phyloP scores from a whole-genome alignment of 2,329 filamentous ascomycete species.

The Phyllosticta paracitricarpa region DNA sequence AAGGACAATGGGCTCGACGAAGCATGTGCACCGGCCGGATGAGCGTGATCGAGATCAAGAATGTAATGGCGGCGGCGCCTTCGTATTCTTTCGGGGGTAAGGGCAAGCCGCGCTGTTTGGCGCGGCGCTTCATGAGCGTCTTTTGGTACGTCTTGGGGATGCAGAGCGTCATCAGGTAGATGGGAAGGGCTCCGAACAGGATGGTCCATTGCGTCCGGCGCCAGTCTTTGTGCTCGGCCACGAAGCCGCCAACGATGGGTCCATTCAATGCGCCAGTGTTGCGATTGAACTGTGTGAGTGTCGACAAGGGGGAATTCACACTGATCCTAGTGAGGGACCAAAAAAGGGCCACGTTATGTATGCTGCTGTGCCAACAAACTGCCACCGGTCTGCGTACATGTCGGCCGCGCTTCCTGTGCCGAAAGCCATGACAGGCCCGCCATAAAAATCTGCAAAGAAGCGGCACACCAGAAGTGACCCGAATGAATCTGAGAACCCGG shows the following conservation, averaged over 20 bases:
- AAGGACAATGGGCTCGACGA: constrained; percentile 18
- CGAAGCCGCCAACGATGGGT: constrained; percentile 31
- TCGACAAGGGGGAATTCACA: background rate
- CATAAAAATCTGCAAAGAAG: constrained; percentile 65
- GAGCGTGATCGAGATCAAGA: constrained; percentile 31
- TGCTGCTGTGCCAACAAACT: constrained; percentile 25
- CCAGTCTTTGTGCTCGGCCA: constrained; percentile 28
- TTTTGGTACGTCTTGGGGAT: constrained; percentile 44
- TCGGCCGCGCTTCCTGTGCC: constrained; percentile 34
- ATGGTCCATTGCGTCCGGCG: constrained; percentile 30
- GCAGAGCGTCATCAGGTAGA: constrained; percentile 22
- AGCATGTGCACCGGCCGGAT: constrained; percentile 40
- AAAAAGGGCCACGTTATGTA: constrained; percentile 34
- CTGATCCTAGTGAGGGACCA: constrained; percentile 27
- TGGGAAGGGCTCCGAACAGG: constrained; percentile 9
- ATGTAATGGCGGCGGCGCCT: constrained; percentile 16
- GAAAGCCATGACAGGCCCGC: constrained; percentile 44
- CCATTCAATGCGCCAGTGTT: constrained; percentile 4
- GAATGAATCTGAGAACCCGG: constrained; percentile 42
- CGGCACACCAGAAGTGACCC: constrained; percentile 43
- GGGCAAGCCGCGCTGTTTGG: constrained; percentile 15
- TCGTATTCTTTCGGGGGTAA: constrained; percentile 7
- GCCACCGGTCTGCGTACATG: constrained; percentile 22
- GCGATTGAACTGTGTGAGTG: background rate
- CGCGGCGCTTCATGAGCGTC: constrained; percentile 30